Evolutionary conservation across 495 filamentous ascomycete species (phyloP).

Genomic region (Lepraria neglecta): DNA sequence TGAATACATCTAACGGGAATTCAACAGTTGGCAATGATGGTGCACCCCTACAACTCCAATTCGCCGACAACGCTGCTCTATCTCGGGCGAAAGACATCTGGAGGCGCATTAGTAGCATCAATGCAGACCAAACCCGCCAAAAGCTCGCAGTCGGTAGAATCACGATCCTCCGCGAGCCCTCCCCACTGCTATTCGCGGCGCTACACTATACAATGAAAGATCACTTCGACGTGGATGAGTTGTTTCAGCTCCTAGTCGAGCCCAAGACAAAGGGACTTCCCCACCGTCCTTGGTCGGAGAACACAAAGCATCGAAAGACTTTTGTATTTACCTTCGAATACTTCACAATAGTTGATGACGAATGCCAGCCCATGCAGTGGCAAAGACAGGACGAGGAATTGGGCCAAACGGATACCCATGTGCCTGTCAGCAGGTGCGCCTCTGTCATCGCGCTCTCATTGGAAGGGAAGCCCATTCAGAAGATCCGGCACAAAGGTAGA

Average conservation of each 20-base stretch:
- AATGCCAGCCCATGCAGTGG: slow-evolving; percentile 46
- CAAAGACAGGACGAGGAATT: slow-evolving; percentile 39
- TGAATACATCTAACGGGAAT: not conserved
- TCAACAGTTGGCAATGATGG: slow-evolving; percentile 37
- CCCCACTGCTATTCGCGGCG: slow-evolving; percentile 46
- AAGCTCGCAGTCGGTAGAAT: slow-evolving; percentile 44
- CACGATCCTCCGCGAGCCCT: slow-evolving; percentile 47
- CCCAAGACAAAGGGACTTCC: slow-evolving; percentile 35
- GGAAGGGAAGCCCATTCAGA: slow-evolving; percentile 34
- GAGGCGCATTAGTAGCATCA: slow-evolving; percentile 30
- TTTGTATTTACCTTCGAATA: slow-evolving; percentile 54
- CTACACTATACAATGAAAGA: slow-evolving; percentile 43
- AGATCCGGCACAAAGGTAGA: slow-evolving; percentile 34
- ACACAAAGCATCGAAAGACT: slow-evolving; percentile 36
- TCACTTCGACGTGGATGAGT: slow-evolving; percentile 49
- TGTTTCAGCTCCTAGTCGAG: slow-evolving; percentile 40
- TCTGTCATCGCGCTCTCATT: slow-evolving; percentile 46
- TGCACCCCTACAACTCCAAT: slow-evolving; percentile 29
- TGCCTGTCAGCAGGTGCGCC: slow-evolving; percentile 44
- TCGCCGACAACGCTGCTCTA: slow-evolving; percentile 26
- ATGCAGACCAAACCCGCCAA: slow-evolving; percentile 29
- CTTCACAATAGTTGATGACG: slow-evolving; percentile 44
- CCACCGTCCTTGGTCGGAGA: slow-evolving; percentile 36
- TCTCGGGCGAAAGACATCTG: slow-evolving; percentile 34
- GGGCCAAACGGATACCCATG: slow-evolving; percentile 33